These are phyloP conservation scores for Coprinellus aureogranulatus DNA, from an alignment of 768 basidiomycete species.

Conservation along the genomic window DNA sequence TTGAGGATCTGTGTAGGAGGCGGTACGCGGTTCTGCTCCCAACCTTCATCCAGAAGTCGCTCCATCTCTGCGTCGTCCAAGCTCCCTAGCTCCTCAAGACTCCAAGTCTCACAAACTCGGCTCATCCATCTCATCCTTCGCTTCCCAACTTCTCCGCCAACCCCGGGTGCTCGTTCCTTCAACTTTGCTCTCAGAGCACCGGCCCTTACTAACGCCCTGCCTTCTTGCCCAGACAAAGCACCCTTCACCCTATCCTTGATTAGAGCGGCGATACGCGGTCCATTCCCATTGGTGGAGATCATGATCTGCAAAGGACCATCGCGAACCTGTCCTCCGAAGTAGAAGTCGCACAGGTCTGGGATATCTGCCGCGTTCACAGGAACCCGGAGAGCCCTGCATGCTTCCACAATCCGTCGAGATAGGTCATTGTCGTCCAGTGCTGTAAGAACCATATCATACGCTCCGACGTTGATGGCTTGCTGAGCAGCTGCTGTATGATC, in stretches of 20 bases:
- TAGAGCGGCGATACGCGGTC: conserved; percentile 86
- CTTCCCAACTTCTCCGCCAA: conserved; percentile 73
- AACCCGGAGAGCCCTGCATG: conserved; percentile 66
- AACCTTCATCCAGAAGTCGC: conserved; percentile 76
- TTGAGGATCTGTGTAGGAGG: not conserved
- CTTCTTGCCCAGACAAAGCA: conserved; percentile 68
- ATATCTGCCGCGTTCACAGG: conserved; percentile 97
- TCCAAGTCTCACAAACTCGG: conserved; percentile 80
- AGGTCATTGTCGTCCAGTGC: conserved; percentile 82
- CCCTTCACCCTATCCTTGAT: conserved; percentile 68
- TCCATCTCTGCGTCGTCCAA: conserved; percentile 67
- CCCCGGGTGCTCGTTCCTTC: conserved; percentile 77
- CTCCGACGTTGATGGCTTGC: conserved; percentile 51
- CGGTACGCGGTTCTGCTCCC: conserved; percentile 64
- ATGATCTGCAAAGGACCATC: conserved; percentile 91
- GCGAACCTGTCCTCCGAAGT: conserved; percentile 92
- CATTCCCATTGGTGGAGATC: conserved; percentile 93
- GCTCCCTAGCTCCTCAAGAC: conserved; percentile 71
- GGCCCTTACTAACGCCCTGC: conserved; percentile 74
- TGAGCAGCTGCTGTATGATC: no score
- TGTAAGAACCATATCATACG: conserved; percentile 79
- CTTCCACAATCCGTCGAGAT: conserved; percentile 68
- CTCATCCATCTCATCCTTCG: conserved; percentile 93
- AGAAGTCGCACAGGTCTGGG: conserved; percentile 94
- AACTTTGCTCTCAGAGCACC: conserved; percentile 71